Base-by-base conservation (phyloP, 441 rosid species). In the Capsella rubella region DNA sequence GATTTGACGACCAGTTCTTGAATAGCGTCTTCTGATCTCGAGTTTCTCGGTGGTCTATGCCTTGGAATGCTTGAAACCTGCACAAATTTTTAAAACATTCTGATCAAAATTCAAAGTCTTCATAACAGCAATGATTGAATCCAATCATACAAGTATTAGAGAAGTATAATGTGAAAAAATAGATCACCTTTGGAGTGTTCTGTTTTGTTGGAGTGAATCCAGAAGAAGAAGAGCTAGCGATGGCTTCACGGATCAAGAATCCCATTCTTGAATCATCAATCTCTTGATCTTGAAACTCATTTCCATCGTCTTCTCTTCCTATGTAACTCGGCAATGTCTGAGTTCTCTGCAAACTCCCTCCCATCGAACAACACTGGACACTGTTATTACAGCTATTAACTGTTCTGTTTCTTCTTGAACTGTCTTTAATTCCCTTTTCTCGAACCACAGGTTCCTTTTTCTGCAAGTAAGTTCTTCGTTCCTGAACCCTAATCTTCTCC, bases 161-260 rank as follows among this genome's bases (percentile, higher is more conserved):
- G 12, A 53, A 32, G 5, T 5, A 0, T 4, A 61, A 34, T 18
- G 51, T 3, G 25, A 31, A 31, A 12, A 61, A 71, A 53, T 25
- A 18, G 56, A 50, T 49, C 45, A 72, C 78, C 74, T 67, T 78
- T 61, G 39, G 60, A 14, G 43, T 66, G 6, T 53, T 77, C 53
- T 72, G 77, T 64, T 83, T 89, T 85, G 86, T 85, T 82, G 4
- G 85, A 70, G 74, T 70, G 69, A 72, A 32, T 40, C 57, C 82
- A 5, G 85, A 63, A n/a, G 85, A 46, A 60, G 85, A 66, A 21
- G 91, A 75, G 58, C 71, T 71, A 27, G 86, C 84, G 67, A 86
- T 82, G 59, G 96, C 93, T 71, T 84, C 88, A 66, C 86, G 85
- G 40, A 89, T 89, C 76, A 92, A 80, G 70, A 62, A 76, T 76